Percentiles rank a stretch among this genome's conserved stretches.
These are phyloP conservation scores for Dothideomycetes sp. DNA, from an alignment of 2,329 filamentous ascomycete species.

Conservation along the genomic window DNA sequence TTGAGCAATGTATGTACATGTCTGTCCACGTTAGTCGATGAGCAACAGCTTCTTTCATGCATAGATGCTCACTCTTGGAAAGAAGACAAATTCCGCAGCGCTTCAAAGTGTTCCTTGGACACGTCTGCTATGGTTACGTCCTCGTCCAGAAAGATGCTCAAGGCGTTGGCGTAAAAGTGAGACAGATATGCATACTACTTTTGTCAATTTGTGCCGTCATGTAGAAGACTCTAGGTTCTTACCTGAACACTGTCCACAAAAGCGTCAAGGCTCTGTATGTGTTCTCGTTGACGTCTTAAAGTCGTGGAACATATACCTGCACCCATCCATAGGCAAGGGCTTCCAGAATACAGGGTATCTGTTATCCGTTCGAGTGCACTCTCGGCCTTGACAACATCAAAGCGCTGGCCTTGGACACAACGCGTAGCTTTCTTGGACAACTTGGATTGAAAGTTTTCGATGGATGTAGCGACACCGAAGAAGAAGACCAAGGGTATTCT, in stretches of 20 bases:
- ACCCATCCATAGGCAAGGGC: conserved; percentile 54
- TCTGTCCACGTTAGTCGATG: conserved; percentile 5
- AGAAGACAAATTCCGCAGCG: conserved; percentile 58
- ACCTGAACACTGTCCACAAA: conserved; percentile 64
- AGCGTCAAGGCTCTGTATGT: conserved; percentile 65
- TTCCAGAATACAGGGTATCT: conserved; percentile 51
- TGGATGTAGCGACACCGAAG: conserved; percentile 72
- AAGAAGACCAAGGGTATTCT: conserved; percentile 69
- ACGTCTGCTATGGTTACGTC: conserved; percentile 32
- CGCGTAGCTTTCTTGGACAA: conserved; percentile 60
- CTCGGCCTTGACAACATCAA: conserved; percentile 65
- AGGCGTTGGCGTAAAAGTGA: conserved; percentile 70
- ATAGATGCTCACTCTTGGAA: conserved; percentile 36
- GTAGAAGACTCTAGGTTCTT: conserved; percentile 16
- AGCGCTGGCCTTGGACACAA: conserved; percentile 60
- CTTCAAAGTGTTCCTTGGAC: conserved; percentile 55
- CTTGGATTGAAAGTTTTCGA: conserved; percentile 68
- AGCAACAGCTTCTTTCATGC: too few species aligned
- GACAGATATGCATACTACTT: conserved; percentile 76
- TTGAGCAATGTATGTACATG: conserved; percentile 33
- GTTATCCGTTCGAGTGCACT: conserved; percentile 67
- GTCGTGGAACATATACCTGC: conserved; percentile 53
- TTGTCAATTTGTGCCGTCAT: not conserved
- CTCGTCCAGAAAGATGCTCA: conserved; percentile 53
- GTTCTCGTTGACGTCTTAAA: conserved; percentile 64